Percentiles rank a stretch among this genome's conserved stretches.
phyloP scores from a whole-genome alignment of 2,329 filamentous ascomycete genomes.

The Neofusicoccum kwambonambiense region DNA sequence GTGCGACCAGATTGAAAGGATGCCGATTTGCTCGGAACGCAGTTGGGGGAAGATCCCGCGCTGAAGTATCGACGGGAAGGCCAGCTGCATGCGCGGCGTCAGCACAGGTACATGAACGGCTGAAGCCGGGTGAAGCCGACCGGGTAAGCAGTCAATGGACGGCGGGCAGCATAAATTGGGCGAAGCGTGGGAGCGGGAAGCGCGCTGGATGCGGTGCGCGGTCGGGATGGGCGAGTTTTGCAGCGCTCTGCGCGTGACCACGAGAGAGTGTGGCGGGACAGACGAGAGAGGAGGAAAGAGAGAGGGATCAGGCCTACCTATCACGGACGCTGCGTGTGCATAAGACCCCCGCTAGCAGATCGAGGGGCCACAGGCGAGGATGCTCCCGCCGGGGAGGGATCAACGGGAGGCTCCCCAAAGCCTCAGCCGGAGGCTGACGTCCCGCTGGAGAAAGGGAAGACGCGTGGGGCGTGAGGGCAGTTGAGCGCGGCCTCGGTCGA shows the following conservation, averaged over 20 bases:
- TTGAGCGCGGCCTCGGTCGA: background rate
- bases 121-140: conserved; percentile 13
- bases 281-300: background rate
- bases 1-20: conserved; percentile 12
- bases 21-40: conserved; percentile 17
- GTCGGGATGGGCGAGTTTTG: conserved; percentile 13
- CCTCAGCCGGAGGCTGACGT: background rate
- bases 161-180: background rate
- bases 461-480: background rate
- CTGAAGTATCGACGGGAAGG: conserved; percentile 12
- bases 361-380: conserved; percentile 12
- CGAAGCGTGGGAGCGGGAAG: background rate
- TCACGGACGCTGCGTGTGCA: conserved; percentile 10
- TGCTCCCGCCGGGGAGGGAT: conserved; percentile 11
- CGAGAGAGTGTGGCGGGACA: conserved; percentile 16
- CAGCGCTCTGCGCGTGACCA: conserved; percentile 13
- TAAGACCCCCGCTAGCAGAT: conserved; percentile 17
- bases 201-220: conserved; percentile 12
- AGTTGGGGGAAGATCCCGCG: conserved; percentile 7
- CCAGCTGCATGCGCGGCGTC: conserved; percentile 17
- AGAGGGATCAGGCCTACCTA: conserved; percentile 14
- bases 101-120: conserved; percentile 16
- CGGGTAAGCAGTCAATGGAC: conserved; percentile 8
- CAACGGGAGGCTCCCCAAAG: conserved; percentile 2
- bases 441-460: background rate